phyloP scores from a whole-genome alignment of 2,329 filamentous ascomycete species.

The Monascus ruber region DNA sequence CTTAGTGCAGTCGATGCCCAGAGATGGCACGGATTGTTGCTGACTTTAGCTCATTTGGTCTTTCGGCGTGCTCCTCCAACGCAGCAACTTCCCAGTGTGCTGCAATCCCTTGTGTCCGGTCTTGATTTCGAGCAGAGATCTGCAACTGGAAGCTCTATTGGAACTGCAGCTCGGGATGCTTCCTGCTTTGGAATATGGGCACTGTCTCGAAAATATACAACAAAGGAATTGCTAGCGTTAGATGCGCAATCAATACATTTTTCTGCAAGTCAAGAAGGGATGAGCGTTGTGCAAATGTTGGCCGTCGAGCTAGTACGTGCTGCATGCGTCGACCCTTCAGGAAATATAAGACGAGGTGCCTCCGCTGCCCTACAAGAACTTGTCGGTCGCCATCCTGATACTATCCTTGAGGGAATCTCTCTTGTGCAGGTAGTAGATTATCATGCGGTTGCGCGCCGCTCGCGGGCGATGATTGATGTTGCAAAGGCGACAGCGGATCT shows the following conservation, averaged over 20 bases:
- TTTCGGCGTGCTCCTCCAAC: conserved; percentile 73
- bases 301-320: conserved; percentile 71
- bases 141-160: conserved; percentile 71
- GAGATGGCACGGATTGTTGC: conserved; percentile 83
- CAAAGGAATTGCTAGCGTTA: conserved; percentile 59
- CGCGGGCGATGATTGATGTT: conserved; percentile 69
- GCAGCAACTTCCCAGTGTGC: conserved; percentile 57
- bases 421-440: conserved; percentile 89
- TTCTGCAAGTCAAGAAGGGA: conserved; percentile 15
- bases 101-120: conserved; percentile 66
- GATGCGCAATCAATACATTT: conserved; percentile 25
- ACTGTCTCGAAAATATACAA: conserved; percentile 74
- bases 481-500: conserved; percentile 58
- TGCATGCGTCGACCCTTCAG: conserved; percentile 76
- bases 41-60: conserved; percentile 76
- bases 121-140: conserved; percentile 82
- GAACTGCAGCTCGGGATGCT: conserved; percentile 85
- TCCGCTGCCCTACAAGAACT: conserved; percentile 92
- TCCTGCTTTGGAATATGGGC: conserved; percentile 96
- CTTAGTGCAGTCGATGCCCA: conserved; percentile 67
- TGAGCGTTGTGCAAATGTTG: conserved; percentile 57
- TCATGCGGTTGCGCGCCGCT: conserved; percentile 78
- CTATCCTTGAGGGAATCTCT: conserved; percentile 65
- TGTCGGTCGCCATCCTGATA: conserved; percentile 83
- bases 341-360: conserved; percentile 84